Evolutionary conservation across 768 basidiomycete genomes (phyloP).

Genomic region (Naganishia vaughanmartiniae): DNA sequence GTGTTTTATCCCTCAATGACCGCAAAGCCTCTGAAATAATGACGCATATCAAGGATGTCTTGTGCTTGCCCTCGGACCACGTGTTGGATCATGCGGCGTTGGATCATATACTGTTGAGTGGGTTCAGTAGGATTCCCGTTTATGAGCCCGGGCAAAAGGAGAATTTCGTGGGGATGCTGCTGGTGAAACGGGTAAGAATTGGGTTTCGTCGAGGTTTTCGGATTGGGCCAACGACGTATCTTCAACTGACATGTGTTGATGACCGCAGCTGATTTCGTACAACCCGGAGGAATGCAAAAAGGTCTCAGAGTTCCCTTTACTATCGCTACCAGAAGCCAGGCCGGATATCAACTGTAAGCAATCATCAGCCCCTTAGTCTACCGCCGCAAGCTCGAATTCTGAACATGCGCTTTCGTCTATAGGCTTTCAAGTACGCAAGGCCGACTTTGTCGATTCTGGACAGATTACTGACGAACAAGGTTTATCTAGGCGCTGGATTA

Average conservation of each 20-base stretch:
- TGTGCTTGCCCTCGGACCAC: slow-evolving; percentile 73
- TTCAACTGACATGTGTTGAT: background rate
- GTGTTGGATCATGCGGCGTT: slow-evolving; percentile 75
- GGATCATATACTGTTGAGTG: slow-evolving; percentile 61
- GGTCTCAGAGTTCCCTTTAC: slow-evolving; percentile 63
- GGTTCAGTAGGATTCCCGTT: slow-evolving; percentile 89
- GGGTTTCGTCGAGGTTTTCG: no score
- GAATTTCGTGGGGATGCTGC: slow-evolving; percentile 74
- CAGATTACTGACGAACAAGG: slow-evolving; percentile 40
- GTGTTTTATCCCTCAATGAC: slow-evolving; percentile 52
- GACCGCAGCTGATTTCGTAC: slow-evolving; percentile 71
- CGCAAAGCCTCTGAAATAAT: slow-evolving; percentile 66
- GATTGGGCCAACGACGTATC: no score
- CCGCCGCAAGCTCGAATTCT: no score
- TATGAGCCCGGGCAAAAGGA: slow-evolving; percentile 68
- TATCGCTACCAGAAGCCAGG: slow-evolving; percentile 82
- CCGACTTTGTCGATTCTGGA: background rate
- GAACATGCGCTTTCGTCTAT: background rate
- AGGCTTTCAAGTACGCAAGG: slow-evolving; percentile 29
- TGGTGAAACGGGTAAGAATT: slow-evolving; percentile 72
- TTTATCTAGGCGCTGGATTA: slow-evolving; percentile 87
- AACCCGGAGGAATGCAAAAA: slow-evolving; percentile 68
- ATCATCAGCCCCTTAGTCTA: background rate
- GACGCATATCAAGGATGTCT: slow-evolving; percentile 81
- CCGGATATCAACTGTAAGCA: slow-evolving; percentile 71